Evolutionary conservation across 371 early-diverging fungal genomes (phyloP), one percentile per base, ranked within the genome.

Genomic region (Mortierella sp.): DNA sequence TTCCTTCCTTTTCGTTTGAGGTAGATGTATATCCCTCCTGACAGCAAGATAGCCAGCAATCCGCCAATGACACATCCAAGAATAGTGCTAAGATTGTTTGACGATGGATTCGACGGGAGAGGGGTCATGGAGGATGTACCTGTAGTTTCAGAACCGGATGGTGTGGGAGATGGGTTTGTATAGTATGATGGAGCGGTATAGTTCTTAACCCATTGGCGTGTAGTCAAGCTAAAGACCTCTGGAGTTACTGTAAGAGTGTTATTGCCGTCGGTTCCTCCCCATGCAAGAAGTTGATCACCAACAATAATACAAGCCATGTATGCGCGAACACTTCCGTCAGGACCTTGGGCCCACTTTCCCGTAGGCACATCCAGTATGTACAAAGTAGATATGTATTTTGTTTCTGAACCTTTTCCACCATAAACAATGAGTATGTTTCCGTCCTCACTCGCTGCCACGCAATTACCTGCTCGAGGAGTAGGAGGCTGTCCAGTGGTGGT

Each of bases 391-490:
- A 68, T 68, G 26, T 61, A 76, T 10, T 69, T 54, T 17, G 76
- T 62, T 19, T 62, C 65, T 1, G 19, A 12, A 9, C 61, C 59
- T 29, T 72, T 53, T 17, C 77, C 77, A 5, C 77, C 77, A 61
- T 55, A 76, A 7, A 76, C 68, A 23, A 76, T 43, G 9, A 76
- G 40, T n/a, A 51, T 76, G 51, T 51, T 71, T 22, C 77, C 77
- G n/a, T 76, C 77, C 37, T 76, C 72, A 12, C 61, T 68, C 2
- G 68, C 34, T 0, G 68, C 32, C 77, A 76, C 72, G 53, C 77
- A 76, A 55, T 68, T 68, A 49, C 72, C 77, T 0, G 77, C 31
- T 32, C 77, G 64, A 23, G 64, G 55, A 13, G 28, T 22, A 9
- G 77, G 77, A 0, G 68, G 64, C 7, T 23, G 26, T 12, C 77